Evolutionary conservation across 805 yeast genomes (phyloP), one percentile per base, ranked within the genome.

Genomic region (Lachancea meyersii): DNA sequence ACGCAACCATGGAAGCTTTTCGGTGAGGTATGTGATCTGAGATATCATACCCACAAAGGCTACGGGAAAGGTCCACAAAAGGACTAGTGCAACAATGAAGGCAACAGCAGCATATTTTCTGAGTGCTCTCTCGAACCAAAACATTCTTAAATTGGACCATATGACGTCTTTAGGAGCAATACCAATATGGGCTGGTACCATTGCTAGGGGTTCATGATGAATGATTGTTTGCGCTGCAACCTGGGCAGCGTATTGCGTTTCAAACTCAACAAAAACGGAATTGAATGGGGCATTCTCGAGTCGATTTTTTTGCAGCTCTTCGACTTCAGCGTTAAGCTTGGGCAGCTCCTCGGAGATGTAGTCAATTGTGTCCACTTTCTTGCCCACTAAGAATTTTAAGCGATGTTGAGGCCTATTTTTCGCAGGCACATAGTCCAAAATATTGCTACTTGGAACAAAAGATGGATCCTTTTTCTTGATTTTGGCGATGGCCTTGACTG

Each of bases 1-100:
- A 13, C 57, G 61, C 48, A 83, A 69, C 64, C 77, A 76, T 19
- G 61, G 75, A 26, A 79, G 52, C 48, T 75, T 75, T 44, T 77
- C 69, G 5, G 80, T 80, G 54, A 83, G 67, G 52, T 73, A 73
- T 16, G 81, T 76, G 48, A 83, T 64, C 55, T 82, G 82, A 3
- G 89, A 82, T 45, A 83, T 69, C 55, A 79, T 57, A 73, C 89
- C 89, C 37, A 83, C 87, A 59, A 83, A 79, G 2, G 89, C 82
- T 31, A 82, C 87, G 11, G 91, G 91, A 49, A 82, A 64, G 44
- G 89, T 73, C 94, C 94, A 84, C 51, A 80, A 66, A 23, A 79
- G 56, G 40, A 82, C 69, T 34, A 81, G 53, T 1, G 79, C 84
- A 18, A 65, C 53, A 42, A 82, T 74, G 2, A 77, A 78, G 13